phyloP scores from a whole-genome alignment of 352 stramenopile genomes.

The Pythium aquatile region DNA sequence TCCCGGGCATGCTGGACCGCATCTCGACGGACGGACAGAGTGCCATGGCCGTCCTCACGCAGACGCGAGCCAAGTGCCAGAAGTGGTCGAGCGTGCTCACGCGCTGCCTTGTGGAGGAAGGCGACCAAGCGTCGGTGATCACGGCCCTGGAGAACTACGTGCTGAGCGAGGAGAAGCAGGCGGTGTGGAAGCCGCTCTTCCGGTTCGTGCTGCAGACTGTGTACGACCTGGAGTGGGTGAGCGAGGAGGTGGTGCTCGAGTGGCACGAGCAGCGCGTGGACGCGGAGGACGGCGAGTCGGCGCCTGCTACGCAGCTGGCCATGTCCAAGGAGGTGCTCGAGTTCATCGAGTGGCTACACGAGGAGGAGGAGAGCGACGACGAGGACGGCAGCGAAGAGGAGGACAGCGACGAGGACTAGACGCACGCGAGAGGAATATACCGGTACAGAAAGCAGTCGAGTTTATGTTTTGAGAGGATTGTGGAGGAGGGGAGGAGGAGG shows the following conservation, averaged over 20 bases:
- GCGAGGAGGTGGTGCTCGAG: slow-evolving; percentile 90
- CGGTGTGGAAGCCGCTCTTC: slow-evolving; percentile 79
- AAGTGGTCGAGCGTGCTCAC: slow-evolving; percentile 91
- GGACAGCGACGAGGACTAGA: slow-evolving; percentile 27
- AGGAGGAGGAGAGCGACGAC: slow-evolving; percentile 57
- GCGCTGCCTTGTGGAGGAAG: slow-evolving; percentile 84
- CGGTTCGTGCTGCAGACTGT: slow-evolving; percentile 93
- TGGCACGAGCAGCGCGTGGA: slow-evolving; percentile 64
- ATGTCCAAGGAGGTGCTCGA: slow-evolving; percentile 82
- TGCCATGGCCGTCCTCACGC: slow-evolving; percentile 66
- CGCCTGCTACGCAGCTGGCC: slow-evolving; percentile 42
- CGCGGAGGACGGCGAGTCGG: slow-evolving; percentile 25
- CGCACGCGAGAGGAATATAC: slow-evolving; percentile 3
- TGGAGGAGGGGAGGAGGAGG: slow-evolving; percentile 4
- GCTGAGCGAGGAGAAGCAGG: slow-evolving; percentile 28
- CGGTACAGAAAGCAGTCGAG: no score
- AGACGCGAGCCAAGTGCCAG: slow-evolving; percentile 82
- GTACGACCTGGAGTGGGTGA: slow-evolving; percentile 92
- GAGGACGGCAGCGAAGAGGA: slow-evolving; percentile 43
- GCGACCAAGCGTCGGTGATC: slow-evolving; percentile 66
- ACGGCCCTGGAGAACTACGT: slow-evolving; percentile 62
- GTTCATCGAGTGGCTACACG: slow-evolving; percentile 93
- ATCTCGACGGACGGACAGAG: slow-evolving; percentile 52
- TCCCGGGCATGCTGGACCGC: slow-evolving; percentile 69
- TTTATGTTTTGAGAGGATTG: background rate